Evolutionary conservation across 73 alveolate genomes (phyloP).

Genomic region (Paramecium caudatum): DNA sequence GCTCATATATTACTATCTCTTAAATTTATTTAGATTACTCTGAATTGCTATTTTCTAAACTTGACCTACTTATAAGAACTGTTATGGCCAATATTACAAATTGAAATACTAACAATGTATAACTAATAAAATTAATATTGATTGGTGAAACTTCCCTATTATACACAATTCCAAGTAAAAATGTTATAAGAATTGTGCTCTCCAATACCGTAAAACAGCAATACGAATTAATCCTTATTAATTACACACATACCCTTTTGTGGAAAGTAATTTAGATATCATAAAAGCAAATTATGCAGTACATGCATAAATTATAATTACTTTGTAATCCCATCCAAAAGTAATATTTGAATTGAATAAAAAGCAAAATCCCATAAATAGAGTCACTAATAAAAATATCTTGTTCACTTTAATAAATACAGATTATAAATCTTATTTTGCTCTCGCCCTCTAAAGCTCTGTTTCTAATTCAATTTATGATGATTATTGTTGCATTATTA

Average conservation of each 20-base stretch:
- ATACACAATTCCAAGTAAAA: not conserved
- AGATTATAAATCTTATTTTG: conserved; percentile 54
- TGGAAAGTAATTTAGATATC: not conserved
- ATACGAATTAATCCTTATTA: conserved; percentile 39
- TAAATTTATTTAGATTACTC: conserved; percentile 8
- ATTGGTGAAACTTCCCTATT: conserved; percentile 4
- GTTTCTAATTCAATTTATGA: too few relatives aligned
- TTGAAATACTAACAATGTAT: not conserved
- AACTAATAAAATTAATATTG: not conserved
- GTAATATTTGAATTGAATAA: conserved; percentile 17
- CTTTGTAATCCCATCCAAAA: conserved; percentile 62
- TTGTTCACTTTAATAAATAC: conserved; percentile 11
- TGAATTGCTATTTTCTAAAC: not conserved
- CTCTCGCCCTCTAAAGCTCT: conserved; percentile 2
- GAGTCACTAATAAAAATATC: conserved; percentile 10
- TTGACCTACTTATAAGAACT: not conserved
- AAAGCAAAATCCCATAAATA: not conserved
- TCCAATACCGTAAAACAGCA: conserved; percentile 59
- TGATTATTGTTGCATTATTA: too few relatives aligned
- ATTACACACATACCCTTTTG: not conserved
- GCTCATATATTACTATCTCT: conserved; percentile 12
- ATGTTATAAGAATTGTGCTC: not conserved
- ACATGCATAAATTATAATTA: not conserved
- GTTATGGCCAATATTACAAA: conserved; percentile 31
- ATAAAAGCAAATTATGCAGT: conserved; percentile 4